These are phyloP conservation scores for Beauveria sp. DNA, from an alignment of 2,329 filamentous ascomycete genomes.

Conservation along the genomic window DNA sequence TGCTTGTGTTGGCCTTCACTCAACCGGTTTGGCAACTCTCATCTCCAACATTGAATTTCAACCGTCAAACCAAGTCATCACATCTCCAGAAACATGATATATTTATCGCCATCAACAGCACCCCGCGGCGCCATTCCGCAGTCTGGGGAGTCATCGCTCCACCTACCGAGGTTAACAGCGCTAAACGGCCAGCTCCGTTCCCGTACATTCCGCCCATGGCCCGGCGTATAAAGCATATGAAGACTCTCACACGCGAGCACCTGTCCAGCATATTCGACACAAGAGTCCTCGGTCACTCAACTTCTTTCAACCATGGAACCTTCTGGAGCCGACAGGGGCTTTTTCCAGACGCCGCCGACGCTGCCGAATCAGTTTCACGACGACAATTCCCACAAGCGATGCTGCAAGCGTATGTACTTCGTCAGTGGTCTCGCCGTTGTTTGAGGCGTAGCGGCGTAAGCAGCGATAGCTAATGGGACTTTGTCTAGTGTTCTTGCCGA, in stretches of 20 bases:
- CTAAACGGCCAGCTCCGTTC: neutral
- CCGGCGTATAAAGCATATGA: neutral
- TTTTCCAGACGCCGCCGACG: slow-evolving; percentile 46
- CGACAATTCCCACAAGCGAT: slow-evolving; percentile 43
- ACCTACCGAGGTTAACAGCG: neutral
- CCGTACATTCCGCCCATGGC: neutral
- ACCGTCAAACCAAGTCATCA: neutral
- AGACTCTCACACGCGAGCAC: neutral
- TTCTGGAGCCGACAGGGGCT: slow-evolving; percentile 41
- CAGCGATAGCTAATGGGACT: neutral
- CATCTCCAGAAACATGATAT: no score
- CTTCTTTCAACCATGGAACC: slow-evolving; percentile 29
- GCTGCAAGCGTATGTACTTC: slow-evolving; percentile 38
- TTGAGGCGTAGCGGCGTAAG: neutral
- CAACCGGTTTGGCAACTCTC: neutral
- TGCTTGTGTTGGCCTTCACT: neutral
- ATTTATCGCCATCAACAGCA: neutral
- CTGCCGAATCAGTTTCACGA: slow-evolving; percentile 50
- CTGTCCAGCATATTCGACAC: neutral
- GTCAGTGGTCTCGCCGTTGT: neutral
- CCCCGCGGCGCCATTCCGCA: neutral
- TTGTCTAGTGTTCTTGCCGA: slow-evolving; percentile 40
- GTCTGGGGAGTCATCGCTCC: neutral
- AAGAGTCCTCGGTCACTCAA: neutral
- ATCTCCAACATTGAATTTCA: neutral